Conservation (phyloP, 1,139 yeast species). For the Nematodospora anomalae region DNA sequence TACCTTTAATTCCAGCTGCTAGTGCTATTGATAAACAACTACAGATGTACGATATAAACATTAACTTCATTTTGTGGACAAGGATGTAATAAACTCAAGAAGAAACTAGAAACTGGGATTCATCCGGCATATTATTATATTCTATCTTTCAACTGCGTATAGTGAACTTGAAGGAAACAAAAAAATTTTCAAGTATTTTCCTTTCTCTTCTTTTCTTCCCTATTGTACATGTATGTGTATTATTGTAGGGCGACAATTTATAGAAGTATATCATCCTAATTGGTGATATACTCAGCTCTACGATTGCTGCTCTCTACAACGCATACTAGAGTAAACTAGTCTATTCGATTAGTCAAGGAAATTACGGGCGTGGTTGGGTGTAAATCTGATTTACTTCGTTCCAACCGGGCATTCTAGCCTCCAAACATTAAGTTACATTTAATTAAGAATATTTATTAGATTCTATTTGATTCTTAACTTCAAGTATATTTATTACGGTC, state of each 20-base stretch:
- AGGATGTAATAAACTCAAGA: neutral
- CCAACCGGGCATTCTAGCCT: slow-evolving; percentile 48
- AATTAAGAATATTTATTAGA: slow-evolving; percentile 1
- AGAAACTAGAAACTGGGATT: neutral
- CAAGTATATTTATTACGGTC: neutral
- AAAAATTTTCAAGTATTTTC: slow-evolving; percentile 3
- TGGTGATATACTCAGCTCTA: slow-evolving; percentile 22
- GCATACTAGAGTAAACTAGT: slow-evolving; percentile 49
- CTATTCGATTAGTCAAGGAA: slow-evolving; percentile 41
- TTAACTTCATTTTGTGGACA: neutral
- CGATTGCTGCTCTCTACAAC: slow-evolving; percentile 55
- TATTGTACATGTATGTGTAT: slow-evolving; percentile 54
- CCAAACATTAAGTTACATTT: slow-evolving; percentile 31
- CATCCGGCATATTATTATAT: no score
- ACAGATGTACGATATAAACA: neutral
- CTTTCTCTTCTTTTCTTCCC: slow-evolving; percentile 19
- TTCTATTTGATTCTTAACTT: no score
- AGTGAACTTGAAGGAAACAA: neutral
- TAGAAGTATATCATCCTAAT: slow-evolving; percentile 12
- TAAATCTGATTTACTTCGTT: slow-evolving; percentile 15
- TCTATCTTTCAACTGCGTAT: no score
- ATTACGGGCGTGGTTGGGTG: slow-evolving; percentile 39
- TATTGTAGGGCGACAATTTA: slow-evolving; percentile 52
- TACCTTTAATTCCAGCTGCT: slow-evolving; percentile 20
- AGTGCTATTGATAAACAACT: neutral